These are phyloP conservation scores for Talaromyces borbonicus DNA, from an alignment of 495 filamentous ascomycete genomes.

Conservation along the genomic window DNA sequence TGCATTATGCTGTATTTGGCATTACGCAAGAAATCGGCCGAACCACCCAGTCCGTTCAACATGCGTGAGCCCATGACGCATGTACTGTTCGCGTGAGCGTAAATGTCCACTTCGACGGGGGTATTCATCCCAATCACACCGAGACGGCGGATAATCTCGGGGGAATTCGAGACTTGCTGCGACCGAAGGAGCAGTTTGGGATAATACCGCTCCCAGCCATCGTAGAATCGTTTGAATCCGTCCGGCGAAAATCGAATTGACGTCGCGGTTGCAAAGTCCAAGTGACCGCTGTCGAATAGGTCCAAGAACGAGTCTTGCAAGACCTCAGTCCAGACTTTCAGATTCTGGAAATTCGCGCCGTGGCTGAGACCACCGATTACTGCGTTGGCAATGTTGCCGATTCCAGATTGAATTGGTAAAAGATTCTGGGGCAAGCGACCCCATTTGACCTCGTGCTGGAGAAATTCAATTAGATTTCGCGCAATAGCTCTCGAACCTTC, in stretches of 20 bases:
- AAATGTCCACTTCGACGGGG: conserved; percentile 88
- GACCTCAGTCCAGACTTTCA: conserved; percentile 91
- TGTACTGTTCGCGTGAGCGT: conserved; percentile 87
- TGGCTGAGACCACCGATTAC: conserved; percentile 78
- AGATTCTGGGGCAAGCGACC: conserved; percentile 71
- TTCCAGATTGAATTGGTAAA: conserved; percentile 78
- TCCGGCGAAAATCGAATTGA: conserved; percentile 87
- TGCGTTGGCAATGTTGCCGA: conserved; percentile 92
- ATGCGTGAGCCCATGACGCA: conserved; percentile 87
- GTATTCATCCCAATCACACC: conserved; percentile 96
- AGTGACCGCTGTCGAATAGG: conserved; percentile 80
- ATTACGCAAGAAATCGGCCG: conserved; percentile 76
- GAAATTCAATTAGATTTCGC: conserved; percentile 74
- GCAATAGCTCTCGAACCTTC: conserved; percentile 64
- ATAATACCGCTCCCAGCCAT: conserved; percentile 70
- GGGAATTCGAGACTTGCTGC: conserved; percentile 85
- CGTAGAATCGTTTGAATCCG: conserved; percentile 88
- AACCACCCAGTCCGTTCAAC: conserved; percentile 85
- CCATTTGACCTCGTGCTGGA: conserved; percentile 67
- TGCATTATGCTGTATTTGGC: conserved; percentile 93
- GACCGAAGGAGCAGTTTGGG: conserved; percentile 79
- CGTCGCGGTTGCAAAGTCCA: conserved; percentile 87
- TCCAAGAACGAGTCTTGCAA: conserved; percentile 91
- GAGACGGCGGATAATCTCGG: conserved; percentile 83
- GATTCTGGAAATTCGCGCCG: conserved; percentile 71